Evolutionary conservation across 805 yeast genomes (phyloP), one percentile per base, ranked within the genome.

Genomic region (Candida pini): DNA sequence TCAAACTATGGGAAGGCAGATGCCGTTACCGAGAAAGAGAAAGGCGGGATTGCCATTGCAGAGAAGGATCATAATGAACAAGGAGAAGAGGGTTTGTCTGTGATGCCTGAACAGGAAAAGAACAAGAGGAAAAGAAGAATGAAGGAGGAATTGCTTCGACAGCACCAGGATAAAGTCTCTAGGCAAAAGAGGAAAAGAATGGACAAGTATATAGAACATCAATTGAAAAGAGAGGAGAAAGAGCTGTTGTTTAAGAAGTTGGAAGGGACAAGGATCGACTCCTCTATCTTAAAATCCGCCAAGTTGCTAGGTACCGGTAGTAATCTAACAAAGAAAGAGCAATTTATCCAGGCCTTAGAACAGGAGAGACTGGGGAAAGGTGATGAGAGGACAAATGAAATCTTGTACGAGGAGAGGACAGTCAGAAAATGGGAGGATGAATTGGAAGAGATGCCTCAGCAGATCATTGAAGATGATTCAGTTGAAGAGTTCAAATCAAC

Each of bases 151-250:
- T 58, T 78, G 6, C 64, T 82, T 36, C 58, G 68, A 18, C 80
- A 85, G 28, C 70, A 69, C 35, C 65, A 72, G 35, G 90, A 85
- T 39, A 87, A 87, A 51, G 58, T 84, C 24, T 77, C 89, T 1
- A 65, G 76, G 32, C 71, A 81, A 31, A 82, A 90, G 64, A 73
- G 69, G 67, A 73, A 83, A 63, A 64, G 97, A 38, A 62, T 90
- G 28, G 97, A 90, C 42, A 90, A 90, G 58, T 90, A 87, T 58
- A 87, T 90, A 25, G 95, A 88, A 39, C 95, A 85, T 60, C 96
- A 88, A 55, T 53, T 88, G 47, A 82, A 81, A 50, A 67, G 94
- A 53, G 95, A 90, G 56, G 97, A 90, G 60, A 84, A 84, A 58
- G 83, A 83, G 47, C 71, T 73, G 3, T 64, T 90, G 35, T 63